Evolutionary conservation across 371 early-diverging fungal genomes (phyloP), one percentile per base, ranked within the genome.

Genomic region (Rhizopus sp.): DNA sequence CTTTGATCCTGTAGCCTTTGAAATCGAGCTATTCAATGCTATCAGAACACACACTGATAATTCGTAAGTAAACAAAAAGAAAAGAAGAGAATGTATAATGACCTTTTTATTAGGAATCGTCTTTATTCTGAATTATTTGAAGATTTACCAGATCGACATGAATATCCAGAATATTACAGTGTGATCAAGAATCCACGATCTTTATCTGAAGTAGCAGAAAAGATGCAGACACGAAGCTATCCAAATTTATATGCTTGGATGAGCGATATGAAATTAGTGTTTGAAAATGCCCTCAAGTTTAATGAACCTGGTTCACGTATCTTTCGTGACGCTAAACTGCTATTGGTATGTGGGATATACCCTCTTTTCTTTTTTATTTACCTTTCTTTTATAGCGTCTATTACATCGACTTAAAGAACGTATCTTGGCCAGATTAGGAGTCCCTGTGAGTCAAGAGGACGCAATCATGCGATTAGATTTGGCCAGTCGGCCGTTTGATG

Each of bases 121-220:
- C 68, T 73, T n/a, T 66, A 91, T 31, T 70, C 86, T 7, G 92
- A 90, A 51, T 69, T 90, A 41, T 97, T 96, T 68, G 72, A 86
- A 45, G 87, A 87, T 35, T 70, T 94, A 10, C 96, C 96, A 0
- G 85, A 84, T 51, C 61, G 77, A 15, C 70, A 78, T 16, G 87
- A 89, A 39, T 95, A 95, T 59, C 95, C 97, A 0, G 96, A 96
- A 60, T 97, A 97, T 67, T 97, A 94, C 72, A 78, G 83, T 8
- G 82, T 88, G 53, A 96, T 96, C 69, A 75, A 84, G 32, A 70
- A 83, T 0, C 98, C 96, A 1, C 86, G 93, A 9, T 78, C 82
- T 12, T 57, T 84, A n/a, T 64, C 70, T 32, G 71, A 76, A 29
- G 75, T 85, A 44, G 75, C 80, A 72, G 63, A 78, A 33, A 80